Percentiles rank a stretch among this genome's conserved stretches.
Evolutionary conservation across 805 yeast genomes (phyloP).

Genomic region (Candida glaebosa): DNA sequence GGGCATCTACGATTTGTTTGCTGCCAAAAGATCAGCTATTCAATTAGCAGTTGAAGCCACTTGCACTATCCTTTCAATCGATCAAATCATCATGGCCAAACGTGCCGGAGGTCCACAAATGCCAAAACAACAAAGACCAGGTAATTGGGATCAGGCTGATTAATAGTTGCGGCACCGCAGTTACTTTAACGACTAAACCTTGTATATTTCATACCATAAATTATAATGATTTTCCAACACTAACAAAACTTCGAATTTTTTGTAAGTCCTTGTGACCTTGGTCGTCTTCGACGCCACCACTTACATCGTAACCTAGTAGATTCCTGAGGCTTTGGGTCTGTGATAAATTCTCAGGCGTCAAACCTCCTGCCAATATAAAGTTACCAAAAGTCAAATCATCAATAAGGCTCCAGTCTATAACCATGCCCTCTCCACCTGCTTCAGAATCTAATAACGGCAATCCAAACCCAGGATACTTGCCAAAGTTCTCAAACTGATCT

Average conservation of each 20-base stretch:
- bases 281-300: slow-evolving; percentile 86
- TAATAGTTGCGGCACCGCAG: slow-evolving; percentile 21
- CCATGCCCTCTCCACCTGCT: slow-evolving; percentile 85
- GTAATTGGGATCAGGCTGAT: slow-evolving; percentile 96
- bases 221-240: slow-evolving; percentile 37
- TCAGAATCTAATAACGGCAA: slow-evolving; percentile 80
- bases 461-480: slow-evolving; percentile 34
- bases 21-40: slow-evolving; percentile 82
- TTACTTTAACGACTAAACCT: not conserved
- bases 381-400: slow-evolving; percentile 35
- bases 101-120: slow-evolving; percentile 97
- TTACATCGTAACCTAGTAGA: slow-evolving; percentile 87
- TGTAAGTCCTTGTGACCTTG: slow-evolving; percentile 65
- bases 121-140: slow-evolving; percentile 82
- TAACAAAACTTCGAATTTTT: slow-evolving; percentile 61
- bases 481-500: slow-evolving; percentile 9
- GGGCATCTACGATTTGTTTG: slow-evolving; percentile 74
- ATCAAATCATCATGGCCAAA: slow-evolving; percentile 98
- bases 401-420: slow-evolving; percentile 63
- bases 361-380: slow-evolving; percentile 85
- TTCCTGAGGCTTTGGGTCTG: slow-evolving; percentile 52
- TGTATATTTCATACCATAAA: not conserved
- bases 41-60: slow-evolving; percentile 96
- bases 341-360: slow-evolving; percentile 68
- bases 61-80: slow-evolving; percentile 82